These are phyloP conservation scores for Pseudogymnoascus sp. DNA, from an alignment of 2,329 filamentous ascomycete species.

Conservation along the genomic window DNA sequence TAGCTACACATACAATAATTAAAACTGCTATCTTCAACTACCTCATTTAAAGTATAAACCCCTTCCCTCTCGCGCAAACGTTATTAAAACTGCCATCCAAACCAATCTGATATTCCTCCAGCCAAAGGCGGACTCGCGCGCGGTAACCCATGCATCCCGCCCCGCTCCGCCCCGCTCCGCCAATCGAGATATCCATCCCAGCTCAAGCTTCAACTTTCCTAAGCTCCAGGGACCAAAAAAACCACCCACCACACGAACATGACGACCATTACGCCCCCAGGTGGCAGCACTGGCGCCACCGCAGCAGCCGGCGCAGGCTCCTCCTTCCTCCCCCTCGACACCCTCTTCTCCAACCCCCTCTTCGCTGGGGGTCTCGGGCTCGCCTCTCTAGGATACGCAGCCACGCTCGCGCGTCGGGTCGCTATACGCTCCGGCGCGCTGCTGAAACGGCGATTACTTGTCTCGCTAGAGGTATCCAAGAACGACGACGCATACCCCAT, in stretches of 20 bases:
- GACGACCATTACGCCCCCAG: background rate
- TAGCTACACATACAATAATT: no score
- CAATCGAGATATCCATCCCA: background rate
- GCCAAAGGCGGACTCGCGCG: no score
- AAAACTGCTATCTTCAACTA: no score
- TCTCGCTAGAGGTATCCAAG: constrained; percentile 92
- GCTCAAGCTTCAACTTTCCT: background rate
- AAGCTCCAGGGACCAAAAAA: background rate
- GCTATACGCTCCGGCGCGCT: constrained; percentile 63
- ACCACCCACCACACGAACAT: background rate
- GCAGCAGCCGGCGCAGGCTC: background rate
- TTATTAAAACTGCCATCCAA: no score
- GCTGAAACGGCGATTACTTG: constrained; percentile 75
- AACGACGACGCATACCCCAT: constrained; percentile 90
- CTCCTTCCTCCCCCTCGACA: constrained; percentile 39
- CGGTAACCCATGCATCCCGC: no score
- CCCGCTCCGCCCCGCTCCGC: background rate
- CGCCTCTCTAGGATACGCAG: constrained; percentile 73
- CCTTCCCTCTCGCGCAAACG: no score
- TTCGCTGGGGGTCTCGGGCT: constrained; percentile 77
- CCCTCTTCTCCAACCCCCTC: constrained; percentile 54
- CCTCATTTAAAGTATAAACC: no score
- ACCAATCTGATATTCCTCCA: no score
- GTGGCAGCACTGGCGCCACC: background rate
- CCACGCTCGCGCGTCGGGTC: constrained; percentile 73